Conservation (phyloP, 1,284 basidiomycete genomes). For the Pseudozyma tsukubaensis region DNA sequence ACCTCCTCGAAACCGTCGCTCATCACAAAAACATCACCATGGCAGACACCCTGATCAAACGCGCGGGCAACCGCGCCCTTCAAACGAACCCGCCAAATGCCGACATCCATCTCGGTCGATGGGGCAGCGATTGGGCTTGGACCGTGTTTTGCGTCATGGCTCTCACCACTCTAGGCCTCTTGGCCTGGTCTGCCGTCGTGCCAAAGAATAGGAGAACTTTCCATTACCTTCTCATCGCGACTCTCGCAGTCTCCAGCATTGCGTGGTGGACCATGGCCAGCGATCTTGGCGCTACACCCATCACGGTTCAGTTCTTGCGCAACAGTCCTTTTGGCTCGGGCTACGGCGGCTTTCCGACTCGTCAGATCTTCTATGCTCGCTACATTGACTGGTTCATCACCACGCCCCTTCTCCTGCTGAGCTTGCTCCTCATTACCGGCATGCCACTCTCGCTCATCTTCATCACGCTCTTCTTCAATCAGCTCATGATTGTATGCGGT, state of each 20-base stretch:
- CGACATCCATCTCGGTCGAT: slow-evolving; percentile 52
- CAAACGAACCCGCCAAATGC: slow-evolving; percentile 48
- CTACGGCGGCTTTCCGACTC: slow-evolving; percentile 65
- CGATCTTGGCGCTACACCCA: slow-evolving; percentile 74
- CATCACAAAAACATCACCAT: neutral
- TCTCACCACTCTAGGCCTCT: slow-evolving; percentile 54
- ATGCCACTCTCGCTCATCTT: slow-evolving; percentile 74
- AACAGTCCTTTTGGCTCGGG: slow-evolving; percentile 52
- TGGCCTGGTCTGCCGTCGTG: slow-evolving; percentile 39
- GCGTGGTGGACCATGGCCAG: slow-evolving; percentile 75
- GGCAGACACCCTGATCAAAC: slow-evolving; percentile 3
- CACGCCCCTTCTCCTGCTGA: slow-evolving; percentile 74
- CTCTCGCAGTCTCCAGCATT: slow-evolving; percentile 65
- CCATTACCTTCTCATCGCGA: slow-evolving; percentile 69
- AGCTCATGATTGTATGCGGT: slow-evolving; percentile 71
- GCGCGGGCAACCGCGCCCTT: slow-evolving; percentile 43
- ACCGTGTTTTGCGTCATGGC: slow-evolving; percentile 67
- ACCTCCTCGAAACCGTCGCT: neutral
- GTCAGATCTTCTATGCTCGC: slow-evolving; percentile 73
- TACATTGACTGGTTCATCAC: slow-evolving; percentile 70
- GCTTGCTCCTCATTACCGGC: slow-evolving; percentile 73
- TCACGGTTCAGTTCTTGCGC: slow-evolving; percentile 71
- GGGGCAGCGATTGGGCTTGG: slow-evolving; percentile 72
- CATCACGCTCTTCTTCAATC: slow-evolving; percentile 73
- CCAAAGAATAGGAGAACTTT: slow-evolving; percentile 71